Evolutionary conservation across 495 filamentous ascomycete genomes (phyloP).

Genomic region (Aspergillus cristatus): DNA sequence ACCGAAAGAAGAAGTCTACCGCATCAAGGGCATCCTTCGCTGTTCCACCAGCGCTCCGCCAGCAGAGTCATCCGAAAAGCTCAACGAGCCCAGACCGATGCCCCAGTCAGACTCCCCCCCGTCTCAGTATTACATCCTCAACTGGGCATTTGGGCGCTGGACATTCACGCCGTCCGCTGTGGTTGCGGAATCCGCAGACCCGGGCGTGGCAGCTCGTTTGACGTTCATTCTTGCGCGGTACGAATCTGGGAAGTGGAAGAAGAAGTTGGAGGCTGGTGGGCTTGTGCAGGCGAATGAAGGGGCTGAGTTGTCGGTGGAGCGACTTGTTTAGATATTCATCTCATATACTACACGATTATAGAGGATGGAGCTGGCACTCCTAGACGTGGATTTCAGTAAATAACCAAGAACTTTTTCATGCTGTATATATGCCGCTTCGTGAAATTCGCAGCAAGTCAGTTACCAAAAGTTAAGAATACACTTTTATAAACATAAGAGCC

Average conservation of each 20-base stretch:
- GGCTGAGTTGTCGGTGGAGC: conserved; percentile 28
- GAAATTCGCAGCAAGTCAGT: too few species aligned
- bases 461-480: too few species aligned
- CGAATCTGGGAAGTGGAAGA: conserved; percentile 86
- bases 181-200: conserved; percentile 29
- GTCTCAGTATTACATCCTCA: conserved; percentile 61
- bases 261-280: conserved; percentile 57
- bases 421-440: too few species aligned
- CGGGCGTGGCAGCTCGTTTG: conserved; percentile 54
- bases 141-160: conserved; percentile 98
- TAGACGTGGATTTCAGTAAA: too few species aligned
- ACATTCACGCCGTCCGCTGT: conserved; percentile 59
- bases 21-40: conserved; percentile 81
- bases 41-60: conserved; percentile 44
- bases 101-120: not conserved
- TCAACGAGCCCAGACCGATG: not conserved
- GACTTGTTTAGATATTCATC: conserved; percentile 24
- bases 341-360: not conserved
- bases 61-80: conserved; percentile 44
- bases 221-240: conserved; percentile 78
- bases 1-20: conserved; percentile 86
- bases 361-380: conserved; percentile 12
- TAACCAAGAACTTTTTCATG: too few species aligned
- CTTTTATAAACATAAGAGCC: too few species aligned
- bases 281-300: conserved; percentile 35